Evolutionary conservation across 306 rosid genomes (phyloP).

Genomic region (Malus domestica): ASM211411v1 NC_041791.1:284001-284500

Average conservation of each 20-base stretch:
- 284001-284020: not conserved
- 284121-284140: not conserved
- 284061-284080: not conserved
- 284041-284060: too few species aligned
- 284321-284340: not conserved
- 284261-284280: not conserved
- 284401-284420: too few species aligned
- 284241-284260: not conserved
- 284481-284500: too few species aligned
- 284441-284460: too few species aligned
- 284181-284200: conserved; percentile 13
- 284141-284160: not conserved
- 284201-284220: conserved; percentile 16
- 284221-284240: conserved; percentile 15
- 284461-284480: too few species aligned
- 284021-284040: not conserved
- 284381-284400: too few species aligned
- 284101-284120: not conserved
- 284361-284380: too few species aligned
- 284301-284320: conserved; percentile 21
- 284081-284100: not conserved
- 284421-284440: too few species aligned
- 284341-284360: not conserved
- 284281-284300: conserved; percentile 5
- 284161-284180: not conserved